These are phyloP conservation scores for Reticulascus tulasneorum DNA, from an alignment of 2,329 filamentous ascomycete genomes.

Conservation along the genomic window DNA sequence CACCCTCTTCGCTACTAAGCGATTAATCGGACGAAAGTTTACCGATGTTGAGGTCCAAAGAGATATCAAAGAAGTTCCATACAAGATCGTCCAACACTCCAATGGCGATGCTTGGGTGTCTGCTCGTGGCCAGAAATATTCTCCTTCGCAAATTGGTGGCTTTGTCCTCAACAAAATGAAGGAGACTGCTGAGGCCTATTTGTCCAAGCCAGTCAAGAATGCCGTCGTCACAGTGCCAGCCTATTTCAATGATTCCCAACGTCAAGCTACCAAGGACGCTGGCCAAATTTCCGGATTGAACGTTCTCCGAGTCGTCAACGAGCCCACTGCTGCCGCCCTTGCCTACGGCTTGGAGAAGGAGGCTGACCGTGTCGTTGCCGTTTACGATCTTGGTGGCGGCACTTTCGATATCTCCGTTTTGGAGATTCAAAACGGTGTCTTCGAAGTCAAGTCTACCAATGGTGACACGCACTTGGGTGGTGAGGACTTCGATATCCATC, in stretches of 20 bases:
- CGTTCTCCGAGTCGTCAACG: constrained; percentile 95
- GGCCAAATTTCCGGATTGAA: constrained; percentile 95
- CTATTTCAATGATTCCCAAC: constrained; percentile 98
- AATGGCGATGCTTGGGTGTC: constrained; percentile 97
- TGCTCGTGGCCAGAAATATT: constrained; percentile 92
- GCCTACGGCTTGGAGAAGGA: constrained; percentile 97
- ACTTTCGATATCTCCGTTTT: constrained; percentile 99
- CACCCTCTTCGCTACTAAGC: constrained; percentile 97
- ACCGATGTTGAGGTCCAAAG: constrained; percentile 90
- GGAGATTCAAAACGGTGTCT: constrained; percentile 95
- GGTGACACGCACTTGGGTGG: constrained; percentile 98
- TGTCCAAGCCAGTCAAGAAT: constrained; percentile 88
- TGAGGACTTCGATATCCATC: constrained; percentile 94
- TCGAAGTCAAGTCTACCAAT: constrained; percentile 99
- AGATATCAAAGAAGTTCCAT: constrained; percentile 95
- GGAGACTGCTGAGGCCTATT: constrained; percentile 93
- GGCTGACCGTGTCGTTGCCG: constrained; percentile 81
- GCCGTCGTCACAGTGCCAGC: constrained; percentile 95
- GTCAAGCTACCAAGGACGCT: constrained; percentile 96
- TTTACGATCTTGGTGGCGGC: constrained; percentile 97
- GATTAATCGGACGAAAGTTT: constrained; percentile 97
- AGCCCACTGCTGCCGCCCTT: constrained; percentile 92
- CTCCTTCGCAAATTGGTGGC: constrained; percentile 95
- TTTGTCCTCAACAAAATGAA: constrained; percentile 99
- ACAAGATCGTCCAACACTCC: constrained; percentile 96